Evolutionary conservation across 2,329 filamentous ascomycete genomes (phyloP).

Genomic region (Ampelomyces quisqualis): DNA sequence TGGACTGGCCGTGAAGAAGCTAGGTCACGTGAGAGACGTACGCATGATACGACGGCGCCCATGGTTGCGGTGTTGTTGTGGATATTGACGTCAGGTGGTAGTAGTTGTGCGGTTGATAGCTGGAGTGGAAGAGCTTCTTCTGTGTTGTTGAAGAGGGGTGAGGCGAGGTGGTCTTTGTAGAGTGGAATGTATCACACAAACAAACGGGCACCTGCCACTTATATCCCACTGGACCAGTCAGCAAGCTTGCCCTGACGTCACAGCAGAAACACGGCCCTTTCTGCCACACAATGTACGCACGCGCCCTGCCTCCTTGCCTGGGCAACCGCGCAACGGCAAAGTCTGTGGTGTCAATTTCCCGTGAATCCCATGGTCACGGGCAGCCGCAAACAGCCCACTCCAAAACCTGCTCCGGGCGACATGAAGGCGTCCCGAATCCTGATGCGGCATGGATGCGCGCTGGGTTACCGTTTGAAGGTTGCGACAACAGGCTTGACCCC

Average conservation of each 20-base stretch:
- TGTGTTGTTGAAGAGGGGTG: background rate
- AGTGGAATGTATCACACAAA: slow-evolving; percentile 3
- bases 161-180: background rate
- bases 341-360: no score
- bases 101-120: slow-evolving; percentile 4
- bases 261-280: background rate
- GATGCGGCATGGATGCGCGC: slow-evolving; percentile 2
- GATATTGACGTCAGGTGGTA: slow-evolving; percentile 3
- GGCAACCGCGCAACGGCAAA: background rate
- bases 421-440: background rate
- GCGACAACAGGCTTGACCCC: background rate
- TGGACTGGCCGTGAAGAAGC: background rate
- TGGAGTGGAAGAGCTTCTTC: background rate
- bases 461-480: slow-evolving; percentile 1
- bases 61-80: slow-evolving; percentile 54
- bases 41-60: slow-evolving; percentile 82
- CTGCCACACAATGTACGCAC: slow-evolving; percentile 1
- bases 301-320: slow-evolving; percentile 6
- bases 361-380: slow-evolving; percentile 3
- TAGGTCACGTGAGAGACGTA: slow-evolving; percentile 53
- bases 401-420: slow-evolving; percentile 13
- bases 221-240: slow-evolving; percentile 1
- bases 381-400: slow-evolving; percentile 7
- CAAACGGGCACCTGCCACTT: slow-evolving; percentile 3
- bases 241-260: slow-evolving; percentile 1